phyloP scores from a whole-genome alignment of 148 eudicot genomes.

The Spergularia bocconei region DNA sequence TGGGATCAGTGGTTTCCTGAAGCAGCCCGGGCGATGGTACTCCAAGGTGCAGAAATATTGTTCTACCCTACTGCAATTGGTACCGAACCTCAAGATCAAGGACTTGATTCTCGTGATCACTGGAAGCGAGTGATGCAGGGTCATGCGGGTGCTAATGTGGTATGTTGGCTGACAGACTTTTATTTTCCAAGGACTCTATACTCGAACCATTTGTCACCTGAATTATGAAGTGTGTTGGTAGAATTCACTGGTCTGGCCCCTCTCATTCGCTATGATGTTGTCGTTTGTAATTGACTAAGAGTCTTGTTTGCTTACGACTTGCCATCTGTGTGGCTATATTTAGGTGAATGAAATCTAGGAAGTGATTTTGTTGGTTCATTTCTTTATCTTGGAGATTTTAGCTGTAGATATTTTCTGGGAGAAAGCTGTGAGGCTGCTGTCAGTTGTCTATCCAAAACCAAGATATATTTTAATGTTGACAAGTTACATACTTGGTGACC shows the following conservation, averaged over 20 bases:
- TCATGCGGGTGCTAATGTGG: slow-evolving; percentile 97
- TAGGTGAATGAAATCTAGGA: background rate
- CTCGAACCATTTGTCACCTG: background rate
- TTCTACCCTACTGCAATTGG: slow-evolving; percentile 98
- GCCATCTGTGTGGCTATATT: background rate
- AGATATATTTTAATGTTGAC: background rate
- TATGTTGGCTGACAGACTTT: slow-evolving; percentile 26
- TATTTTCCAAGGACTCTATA: background rate
- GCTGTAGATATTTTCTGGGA: background rate
- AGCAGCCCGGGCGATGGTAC: slow-evolving; percentile 95
- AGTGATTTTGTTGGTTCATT: background rate
- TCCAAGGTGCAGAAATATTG: slow-evolving; percentile 94
- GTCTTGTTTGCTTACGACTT: too few relatives aligned
- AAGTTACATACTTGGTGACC: slow-evolving; percentile 14
- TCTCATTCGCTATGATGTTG: background rate
- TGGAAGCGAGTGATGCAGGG: slow-evolving; percentile 99
- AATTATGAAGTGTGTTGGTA: background rate
- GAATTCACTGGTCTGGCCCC: background rate
- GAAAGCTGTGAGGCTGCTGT: background rate
- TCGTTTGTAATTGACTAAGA: too few relatives aligned
- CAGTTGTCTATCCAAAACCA: background rate
- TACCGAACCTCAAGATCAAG: slow-evolving; percentile 93
- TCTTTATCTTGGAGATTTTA: background rate
- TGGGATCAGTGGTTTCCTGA: slow-evolving; percentile 99
- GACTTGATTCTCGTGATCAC: slow-evolving; percentile 94